These are phyloP conservation scores for Sporothrix pallida DNA, from an alignment of 2,329 filamentous ascomycete species.

Conservation along the genomic window DNA sequence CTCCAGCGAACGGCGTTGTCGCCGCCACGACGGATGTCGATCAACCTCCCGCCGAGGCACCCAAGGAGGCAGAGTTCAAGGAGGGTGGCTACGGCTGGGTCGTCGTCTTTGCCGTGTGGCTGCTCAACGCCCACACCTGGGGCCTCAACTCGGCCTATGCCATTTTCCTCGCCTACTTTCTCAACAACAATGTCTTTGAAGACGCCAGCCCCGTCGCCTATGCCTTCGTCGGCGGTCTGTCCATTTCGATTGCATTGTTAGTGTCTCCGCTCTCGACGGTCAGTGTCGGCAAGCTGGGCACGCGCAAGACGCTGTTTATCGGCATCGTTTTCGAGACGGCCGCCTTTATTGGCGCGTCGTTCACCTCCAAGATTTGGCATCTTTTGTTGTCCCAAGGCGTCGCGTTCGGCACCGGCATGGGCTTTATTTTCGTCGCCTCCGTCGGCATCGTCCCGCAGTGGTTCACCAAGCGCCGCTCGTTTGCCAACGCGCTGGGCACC, in stretches of 20 bases:
- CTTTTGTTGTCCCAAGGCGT: conserved; percentile 76
- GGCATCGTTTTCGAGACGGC: conserved; percentile 68
- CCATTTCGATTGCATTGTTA: conserved; percentile 68
- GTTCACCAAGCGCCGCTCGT: conserved; percentile 70
- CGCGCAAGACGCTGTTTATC: conserved; percentile 65
- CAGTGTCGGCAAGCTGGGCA: conserved; percentile 66
- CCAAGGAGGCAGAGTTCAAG: conserved; percentile 47
- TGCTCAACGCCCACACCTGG: conserved; percentile 75
- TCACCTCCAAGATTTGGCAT: conserved; percentile 73
- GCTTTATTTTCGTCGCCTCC: conserved; percentile 73
- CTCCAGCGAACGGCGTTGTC: not conserved
- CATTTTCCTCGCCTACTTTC: conserved; percentile 64
- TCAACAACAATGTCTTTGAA: conserved; percentile 64
- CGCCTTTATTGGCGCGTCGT: conserved; percentile 73
- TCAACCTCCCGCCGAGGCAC: not conserved
- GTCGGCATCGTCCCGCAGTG: conserved; percentile 74
- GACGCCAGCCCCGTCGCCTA: conserved; percentile 69
- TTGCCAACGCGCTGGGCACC: conserved; percentile 72
- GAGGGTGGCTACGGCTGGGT: conserved; percentile 69
- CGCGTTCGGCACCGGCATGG: conserved; percentile 79
- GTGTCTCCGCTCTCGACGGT: conserved; percentile 71
- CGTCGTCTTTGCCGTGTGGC: conserved; percentile 58
- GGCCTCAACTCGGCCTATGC: conserved; percentile 70
- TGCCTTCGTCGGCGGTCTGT: conserved; percentile 78
- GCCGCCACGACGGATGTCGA: conserved; percentile 15